phyloP scores from a whole-genome alignment of 1,284 basidiomycete genomes.

The Pseudozyma pruni region DNA sequence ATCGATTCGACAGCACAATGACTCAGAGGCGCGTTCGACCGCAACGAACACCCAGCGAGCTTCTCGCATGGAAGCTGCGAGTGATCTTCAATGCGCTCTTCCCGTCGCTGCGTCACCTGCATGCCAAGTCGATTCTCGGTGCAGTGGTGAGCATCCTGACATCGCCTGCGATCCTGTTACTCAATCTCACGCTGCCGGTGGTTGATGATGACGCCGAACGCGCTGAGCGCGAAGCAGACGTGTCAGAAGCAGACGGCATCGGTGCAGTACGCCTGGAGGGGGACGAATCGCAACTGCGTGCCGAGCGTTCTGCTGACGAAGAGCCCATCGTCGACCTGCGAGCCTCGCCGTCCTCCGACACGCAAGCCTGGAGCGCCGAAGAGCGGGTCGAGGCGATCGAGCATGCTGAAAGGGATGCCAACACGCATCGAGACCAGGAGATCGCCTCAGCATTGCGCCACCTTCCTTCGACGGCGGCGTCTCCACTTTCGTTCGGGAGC shows the following conservation, averaged over 20 bases:
- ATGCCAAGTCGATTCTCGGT: slow-evolving; percentile 78
- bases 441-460: slow-evolving; percentile 48
- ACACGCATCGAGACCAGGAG: slow-evolving; percentile 43
- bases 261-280: slow-evolving; percentile 60
- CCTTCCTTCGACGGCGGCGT: slow-evolving; percentile 35
- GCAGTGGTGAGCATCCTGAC: slow-evolving; percentile 82
- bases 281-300: slow-evolving; percentile 37
- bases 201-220: slow-evolving; percentile 73
- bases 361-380: slow-evolving; percentile 19
- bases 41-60: slow-evolving; percentile 16
- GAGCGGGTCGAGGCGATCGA: slow-evolving; percentile 33
- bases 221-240: slow-evolving; percentile 53
- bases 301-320: slow-evolving; percentile 29
- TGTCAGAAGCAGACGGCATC: slow-evolving; percentile 46
- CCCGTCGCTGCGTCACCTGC: slow-evolving; percentile 83
- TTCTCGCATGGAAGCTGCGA: slow-evolving; percentile 29
- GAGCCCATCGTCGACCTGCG: slow-evolving; percentile 8
- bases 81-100: slow-evolving; percentile 73
- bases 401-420: slow-evolving; percentile 26
- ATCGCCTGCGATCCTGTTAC: slow-evolving; percentile 82
- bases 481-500: slow-evolving; percentile 38
- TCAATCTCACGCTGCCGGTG: slow-evolving; percentile 91
- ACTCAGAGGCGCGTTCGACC: slow-evolving; percentile 31
- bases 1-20: slow-evolving; percentile 14
- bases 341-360: slow-evolving; percentile 6